Evolutionary conservation across 495 filamentous ascomycete genomes (phyloP).

Genomic region (Choiromyces venosus): DNA sequence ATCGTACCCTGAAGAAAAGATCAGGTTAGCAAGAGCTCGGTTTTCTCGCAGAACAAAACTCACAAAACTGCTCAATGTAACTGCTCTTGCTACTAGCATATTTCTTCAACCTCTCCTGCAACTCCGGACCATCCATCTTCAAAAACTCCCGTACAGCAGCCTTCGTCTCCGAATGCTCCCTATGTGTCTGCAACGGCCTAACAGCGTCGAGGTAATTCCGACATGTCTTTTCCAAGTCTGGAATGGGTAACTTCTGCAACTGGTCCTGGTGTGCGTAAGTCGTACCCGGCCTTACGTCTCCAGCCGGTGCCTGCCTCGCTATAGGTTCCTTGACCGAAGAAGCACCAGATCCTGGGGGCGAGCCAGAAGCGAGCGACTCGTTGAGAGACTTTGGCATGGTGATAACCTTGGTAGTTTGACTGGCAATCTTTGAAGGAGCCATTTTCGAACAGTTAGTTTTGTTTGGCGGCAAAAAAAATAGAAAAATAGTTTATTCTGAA

Average conservation of each 20-base stretch:
- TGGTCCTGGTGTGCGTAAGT: slow-evolving; percentile 86
- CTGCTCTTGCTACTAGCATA: slow-evolving; percentile 92
- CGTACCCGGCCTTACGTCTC: slow-evolving; percentile 55
- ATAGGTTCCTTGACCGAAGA: slow-evolving; percentile 28
- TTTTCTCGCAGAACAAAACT: slow-evolving; percentile 43
- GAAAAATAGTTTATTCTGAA: neutral
- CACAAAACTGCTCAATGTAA: slow-evolving; percentile 99
- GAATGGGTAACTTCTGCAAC: slow-evolving; percentile 87
- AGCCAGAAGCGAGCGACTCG: slow-evolving; percentile 52
- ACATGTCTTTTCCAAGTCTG: slow-evolving; percentile 77
- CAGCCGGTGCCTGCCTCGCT: slow-evolving; percentile 12
- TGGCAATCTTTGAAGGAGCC: slow-evolving; percentile 30
- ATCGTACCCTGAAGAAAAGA: slow-evolving; percentile 72
- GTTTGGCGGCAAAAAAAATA: neutral
- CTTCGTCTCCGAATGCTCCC: slow-evolving; percentile 79
- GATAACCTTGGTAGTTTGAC: slow-evolving; percentile 47
- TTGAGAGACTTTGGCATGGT: slow-evolving; percentile 65
- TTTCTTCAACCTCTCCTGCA: slow-evolving; percentile 84
- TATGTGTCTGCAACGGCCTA: slow-evolving; percentile 67
- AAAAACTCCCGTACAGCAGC: slow-evolving; percentile 80
- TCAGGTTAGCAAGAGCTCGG: slow-evolving; percentile 34
- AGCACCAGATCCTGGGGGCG: slow-evolving; percentile 34
- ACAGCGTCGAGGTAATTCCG: slow-evolving; percentile 75
- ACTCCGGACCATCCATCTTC: slow-evolving; percentile 70
- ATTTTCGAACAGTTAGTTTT: slow-evolving; percentile 13